phyloP scores from a whole-genome alignment of 2,329 filamentous ascomycete species.

The Aspergillus arachidicola region DNA sequence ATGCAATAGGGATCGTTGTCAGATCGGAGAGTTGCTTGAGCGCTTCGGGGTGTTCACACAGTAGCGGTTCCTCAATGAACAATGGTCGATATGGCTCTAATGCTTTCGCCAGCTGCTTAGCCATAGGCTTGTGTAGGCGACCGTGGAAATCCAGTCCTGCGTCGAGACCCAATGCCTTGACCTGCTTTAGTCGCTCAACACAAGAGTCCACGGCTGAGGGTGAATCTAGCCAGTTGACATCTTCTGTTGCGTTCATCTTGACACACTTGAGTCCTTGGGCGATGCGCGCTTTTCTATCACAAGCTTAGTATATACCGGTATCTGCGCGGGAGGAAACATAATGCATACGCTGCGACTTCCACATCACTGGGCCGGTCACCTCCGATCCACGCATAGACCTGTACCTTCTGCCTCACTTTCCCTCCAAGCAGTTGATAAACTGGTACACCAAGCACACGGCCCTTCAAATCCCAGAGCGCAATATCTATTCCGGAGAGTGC shows the following conservation, averaged over 20 bases:
- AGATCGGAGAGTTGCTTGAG: slow-evolving; percentile 63
- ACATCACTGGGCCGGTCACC: slow-evolving; percentile 72
- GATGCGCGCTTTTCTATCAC: slow-evolving; percentile 44
- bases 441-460: slow-evolving; percentile 64
- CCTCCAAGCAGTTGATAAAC: slow-evolving; percentile 75
- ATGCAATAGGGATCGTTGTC: slow-evolving; percentile 67
- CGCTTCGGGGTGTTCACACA: slow-evolving; percentile 69
- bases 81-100: slow-evolving; percentile 69
- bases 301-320: not conserved
- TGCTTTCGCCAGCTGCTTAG: slow-evolving; percentile 69
- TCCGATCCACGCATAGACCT: slow-evolving; percentile 79
- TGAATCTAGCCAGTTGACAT: slow-evolving; percentile 75
- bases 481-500: slow-evolving; percentile 78
- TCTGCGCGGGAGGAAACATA: not conserved
- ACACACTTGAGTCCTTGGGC: slow-evolving; percentile 49
- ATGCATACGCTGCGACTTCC: slow-evolving; percentile 51
- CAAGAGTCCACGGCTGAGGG: slow-evolving; percentile 64
- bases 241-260: slow-evolving; percentile 81
- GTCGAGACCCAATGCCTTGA: slow-evolving; percentile 71
- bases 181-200: slow-evolving; percentile 68
- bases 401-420: slow-evolving; percentile 68
- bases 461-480: slow-evolving; percentile 77
- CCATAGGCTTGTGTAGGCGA: slow-evolving; percentile 77
- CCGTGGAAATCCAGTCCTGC: slow-evolving; percentile 79
- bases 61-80: slow-evolving; percentile 74